Evolutionary conservation across 1,284 basidiomycete genomes (phyloP).

Genomic region (Puccinia hordei): DNA sequence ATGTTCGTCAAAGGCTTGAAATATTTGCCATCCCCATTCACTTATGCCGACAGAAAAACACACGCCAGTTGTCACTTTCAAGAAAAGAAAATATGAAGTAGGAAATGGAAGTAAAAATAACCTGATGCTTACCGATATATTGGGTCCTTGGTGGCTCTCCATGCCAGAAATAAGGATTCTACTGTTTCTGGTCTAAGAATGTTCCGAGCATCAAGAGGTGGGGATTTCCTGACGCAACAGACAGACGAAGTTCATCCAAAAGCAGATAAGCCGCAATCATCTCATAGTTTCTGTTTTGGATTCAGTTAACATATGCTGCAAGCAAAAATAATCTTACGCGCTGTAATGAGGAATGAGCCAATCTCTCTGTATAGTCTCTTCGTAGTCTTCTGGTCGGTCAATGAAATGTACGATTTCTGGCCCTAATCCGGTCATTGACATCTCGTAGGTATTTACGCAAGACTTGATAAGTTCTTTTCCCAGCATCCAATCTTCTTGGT

Average conservation of each 20-base stretch:
- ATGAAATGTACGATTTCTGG: slow-evolving; percentile 60
- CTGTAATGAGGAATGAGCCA: slow-evolving; percentile 57
- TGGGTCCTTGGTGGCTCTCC: slow-evolving; percentile 77
- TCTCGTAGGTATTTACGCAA: slow-evolving; percentile 79
- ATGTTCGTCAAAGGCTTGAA: slow-evolving; percentile 82
- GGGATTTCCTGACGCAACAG: slow-evolving; percentile 9
- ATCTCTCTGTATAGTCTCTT: slow-evolving; percentile 53
- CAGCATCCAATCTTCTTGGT: slow-evolving; percentile 75
- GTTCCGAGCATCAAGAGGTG: slow-evolving; percentile 45
- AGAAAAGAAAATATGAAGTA: neutral
- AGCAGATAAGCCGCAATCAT: neutral
- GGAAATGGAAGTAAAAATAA: neutral
- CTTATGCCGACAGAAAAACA: slow-evolving; percentile 56
- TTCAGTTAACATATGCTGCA: neutral
- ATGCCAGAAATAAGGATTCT: slow-evolving; percentile 86
- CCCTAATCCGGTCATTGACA: slow-evolving; percentile 70
- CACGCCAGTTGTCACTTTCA: slow-evolving; percentile 51
- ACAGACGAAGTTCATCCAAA: slow-evolving; percentile 57
- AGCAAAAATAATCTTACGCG: neutral
- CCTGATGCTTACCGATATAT: slow-evolving; percentile 66
- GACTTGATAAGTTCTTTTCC: slow-evolving; percentile 81
- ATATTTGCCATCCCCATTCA: slow-evolving; percentile 84
- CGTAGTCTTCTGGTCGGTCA: slow-evolving; percentile 43
- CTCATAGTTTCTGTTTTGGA: neutral
- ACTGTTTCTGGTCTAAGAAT: slow-evolving; percentile 80